Percentiles rank a stretch among this genome's conserved stretches.
These are phyloP conservation scores for Balakata baccata DNA, from an alignment of 345 rosid genomes.

Conservation along the genomic window DNA sequence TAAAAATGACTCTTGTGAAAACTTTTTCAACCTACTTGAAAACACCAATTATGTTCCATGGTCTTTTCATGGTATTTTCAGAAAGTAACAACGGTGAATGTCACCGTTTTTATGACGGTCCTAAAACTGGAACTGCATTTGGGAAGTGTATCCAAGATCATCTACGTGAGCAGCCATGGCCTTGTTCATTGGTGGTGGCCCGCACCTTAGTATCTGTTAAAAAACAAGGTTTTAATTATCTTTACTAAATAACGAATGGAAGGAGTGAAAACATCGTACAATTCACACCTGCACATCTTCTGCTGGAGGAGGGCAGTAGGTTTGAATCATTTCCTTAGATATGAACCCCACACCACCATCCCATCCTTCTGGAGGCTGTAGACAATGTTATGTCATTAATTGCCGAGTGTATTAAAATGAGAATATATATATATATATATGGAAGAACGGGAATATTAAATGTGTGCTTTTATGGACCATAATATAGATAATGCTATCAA, in stretches of 20 bases:
- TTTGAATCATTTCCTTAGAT: constrained; percentile 27
- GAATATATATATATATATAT: background rate
- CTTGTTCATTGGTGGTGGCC: constrained; percentile 35
- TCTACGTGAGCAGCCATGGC: constrained; percentile 33
- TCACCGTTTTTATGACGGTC: background rate
- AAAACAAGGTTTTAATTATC: background rate
- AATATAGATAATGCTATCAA: background rate
- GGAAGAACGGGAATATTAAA: background rate
- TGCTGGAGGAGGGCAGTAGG: constrained; percentile 26
- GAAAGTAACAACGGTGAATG: background rate
- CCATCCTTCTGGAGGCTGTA: constrained; percentile 34
- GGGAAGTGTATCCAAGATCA: constrained; percentile 23
- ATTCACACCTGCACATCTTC: constrained; percentile 25
- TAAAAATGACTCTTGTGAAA: background rate
- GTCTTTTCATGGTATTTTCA: background rate
- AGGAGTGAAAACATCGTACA: background rate
- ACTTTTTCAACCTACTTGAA: background rate
- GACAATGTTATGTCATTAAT: background rate
- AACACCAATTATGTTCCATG: background rate
- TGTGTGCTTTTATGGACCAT: background rate
- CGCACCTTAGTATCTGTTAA: constrained; percentile 25
- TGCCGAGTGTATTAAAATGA: background rate
- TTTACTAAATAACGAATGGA: background rate
- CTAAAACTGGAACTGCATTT: constrained; percentile 32
- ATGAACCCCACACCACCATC: constrained; percentile 27